phyloP scores from a whole-genome alignment of 805 yeast genomes.

The Saitoella complicata region DNA sequence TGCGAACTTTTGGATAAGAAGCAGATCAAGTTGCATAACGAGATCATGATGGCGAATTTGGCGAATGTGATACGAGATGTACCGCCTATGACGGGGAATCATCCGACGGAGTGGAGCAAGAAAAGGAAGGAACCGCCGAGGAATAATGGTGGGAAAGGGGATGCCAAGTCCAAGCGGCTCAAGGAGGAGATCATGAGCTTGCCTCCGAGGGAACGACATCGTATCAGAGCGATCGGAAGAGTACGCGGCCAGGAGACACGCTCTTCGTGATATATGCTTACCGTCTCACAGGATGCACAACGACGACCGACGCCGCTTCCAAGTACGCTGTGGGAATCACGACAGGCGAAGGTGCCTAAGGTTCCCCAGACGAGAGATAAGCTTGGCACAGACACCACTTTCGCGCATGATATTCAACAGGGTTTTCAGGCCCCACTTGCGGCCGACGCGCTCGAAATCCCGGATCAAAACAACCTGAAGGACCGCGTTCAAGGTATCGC shows the following conservation, averaged over 20 bases:
- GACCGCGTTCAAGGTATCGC: conserved; percentile 64
- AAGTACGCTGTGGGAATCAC: conserved; percentile 15
- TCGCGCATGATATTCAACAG: conserved; percentile 86
- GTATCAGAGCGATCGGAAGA: conserved; percentile 63
- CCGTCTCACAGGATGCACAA: too few relatives aligned
- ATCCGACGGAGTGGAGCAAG: conserved; percentile 31
- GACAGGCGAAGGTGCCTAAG: conserved; percentile 53
- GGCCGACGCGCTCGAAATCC: conserved; percentile 62
- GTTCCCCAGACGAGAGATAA: conserved; percentile 47
- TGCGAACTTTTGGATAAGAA: conserved; percentile 36
- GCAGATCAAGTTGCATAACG: conserved; percentile 59
- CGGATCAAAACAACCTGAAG: conserved; percentile 56
- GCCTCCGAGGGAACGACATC: conserved; percentile 66
- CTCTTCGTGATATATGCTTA: too few relatives aligned
- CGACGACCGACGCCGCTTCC: not conserved
- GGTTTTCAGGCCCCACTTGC: conserved; percentile 72
- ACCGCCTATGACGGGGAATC: conserved; percentile 35
- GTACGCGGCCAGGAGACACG: conserved; percentile 3
- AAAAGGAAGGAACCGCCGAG: conserved; percentile 31
- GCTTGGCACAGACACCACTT: conserved; percentile 23
- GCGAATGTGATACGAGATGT: conserved; percentile 72
- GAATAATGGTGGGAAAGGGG: conserved; percentile 25
- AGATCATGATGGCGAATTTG: conserved; percentile 59
- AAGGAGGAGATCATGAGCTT: conserved; percentile 76
- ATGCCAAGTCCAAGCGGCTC: conserved; percentile 60